Base-by-base conservation (phyloP, 805 yeast genomes). In the Wickerhamiella slavikovae region DNA sequence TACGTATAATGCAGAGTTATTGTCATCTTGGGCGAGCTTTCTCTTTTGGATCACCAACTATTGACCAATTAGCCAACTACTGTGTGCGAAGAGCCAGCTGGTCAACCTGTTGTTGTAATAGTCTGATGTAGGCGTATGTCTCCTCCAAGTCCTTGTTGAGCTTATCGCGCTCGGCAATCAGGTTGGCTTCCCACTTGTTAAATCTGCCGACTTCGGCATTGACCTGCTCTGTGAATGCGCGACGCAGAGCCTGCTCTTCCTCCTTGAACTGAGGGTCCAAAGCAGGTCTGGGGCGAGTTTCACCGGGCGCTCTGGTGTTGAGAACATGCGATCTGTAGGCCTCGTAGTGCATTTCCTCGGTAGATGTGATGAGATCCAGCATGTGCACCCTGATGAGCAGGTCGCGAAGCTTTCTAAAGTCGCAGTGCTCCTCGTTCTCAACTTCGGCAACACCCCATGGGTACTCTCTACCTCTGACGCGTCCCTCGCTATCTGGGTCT, bases 121-220 rank as follows among this genome's bases (percentile, higher is more conserved):
- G 41, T 29, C 55, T 44, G 38, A 54, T 49, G 20, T 43, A 35
- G 4, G 51, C 40, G 33, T 82, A 93, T 56, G 83, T 68, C 42
- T 76, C 80, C 45, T 85, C 94, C 45, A 89, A 65, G 54, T 89
- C 98, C 54, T 75, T 76, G 57, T 89, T 89, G 50, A 89, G 65
- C 52, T 93, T 69, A 55, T 82, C 78, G 58, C 93, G 76, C 59
- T 89, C 95, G 43, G 79, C 80, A 41, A 82, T 89, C 43, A 89
- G 79, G 50, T 89, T 85, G 44, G 82, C 78, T 58, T 83, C 95
- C 98, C 99, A 89, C 61, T 85, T 93, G 62, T 91, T 78, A 55
- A 89, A 89, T 49, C 98, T 68, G 47, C 80, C 91, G 48, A 89
- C 98, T 58, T 89, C 98, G 28, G 77, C 77, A 58, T 85, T 83